Conservation (phyloP, 2,329 filamentous ascomycete genomes). For the Nemania diffusa region DNA sequence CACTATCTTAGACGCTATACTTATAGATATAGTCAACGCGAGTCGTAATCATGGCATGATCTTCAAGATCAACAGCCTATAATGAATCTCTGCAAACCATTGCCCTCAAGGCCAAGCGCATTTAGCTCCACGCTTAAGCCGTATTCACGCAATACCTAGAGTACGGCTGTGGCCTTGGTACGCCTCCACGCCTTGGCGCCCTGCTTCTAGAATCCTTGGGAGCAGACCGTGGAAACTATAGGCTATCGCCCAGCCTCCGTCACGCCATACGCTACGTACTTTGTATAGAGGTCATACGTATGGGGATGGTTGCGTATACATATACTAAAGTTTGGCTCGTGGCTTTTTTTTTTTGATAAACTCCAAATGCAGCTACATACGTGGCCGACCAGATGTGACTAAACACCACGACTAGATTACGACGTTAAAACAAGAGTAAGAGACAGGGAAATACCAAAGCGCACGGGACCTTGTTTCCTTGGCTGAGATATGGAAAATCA, state of each 20-base stretch:
- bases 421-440: not conserved
- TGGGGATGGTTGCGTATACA: not conserved
- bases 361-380: not conserved
- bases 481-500: not conserved
- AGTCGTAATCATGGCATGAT: constrained; percentile 16
- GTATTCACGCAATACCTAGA: not conserved
- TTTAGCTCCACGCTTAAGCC: constrained; percentile 12
- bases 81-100: constrained; percentile 2
- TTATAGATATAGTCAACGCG: not conserved
- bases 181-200: constrained; percentile 16
- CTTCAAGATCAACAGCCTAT: not conserved
- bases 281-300: not conserved
- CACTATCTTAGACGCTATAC: constrained; percentile 9
- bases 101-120: not conserved
- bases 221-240: not conserved
- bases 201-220: constrained; percentile 22
- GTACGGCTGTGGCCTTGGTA: constrained; percentile 13
- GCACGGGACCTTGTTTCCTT: not conserved
- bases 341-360: not conserved
- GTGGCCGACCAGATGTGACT: not conserved
- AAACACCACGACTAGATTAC: not conserved
- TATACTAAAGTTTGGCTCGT: not conserved
- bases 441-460: not conserved
- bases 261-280: not conserved
- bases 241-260: not conserved